A percentile compares a stretch with the other conserved stretches of the same genome.
phyloP scores from a whole-genome alignment of 441 rosid genomes.

The Mallotus japonicus region DNA sequence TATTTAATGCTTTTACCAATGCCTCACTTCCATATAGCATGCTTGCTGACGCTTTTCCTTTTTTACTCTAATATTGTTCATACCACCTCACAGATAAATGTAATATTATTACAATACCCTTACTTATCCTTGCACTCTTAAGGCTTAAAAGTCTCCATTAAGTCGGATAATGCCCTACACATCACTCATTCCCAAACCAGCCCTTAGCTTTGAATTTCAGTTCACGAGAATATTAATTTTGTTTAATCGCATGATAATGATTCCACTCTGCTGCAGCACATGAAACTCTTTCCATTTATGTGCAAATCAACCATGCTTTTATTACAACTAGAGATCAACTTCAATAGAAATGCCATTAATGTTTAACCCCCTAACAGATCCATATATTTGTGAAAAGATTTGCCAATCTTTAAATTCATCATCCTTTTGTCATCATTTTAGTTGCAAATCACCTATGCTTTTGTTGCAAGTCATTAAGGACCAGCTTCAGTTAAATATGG shows the following conservation, averaged over 20 bases:
- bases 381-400: no score
- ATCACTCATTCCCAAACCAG: background rate
- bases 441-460: no score
- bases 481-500: background rate
- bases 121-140: background rate
- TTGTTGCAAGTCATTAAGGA: no score
- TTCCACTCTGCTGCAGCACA: no score
- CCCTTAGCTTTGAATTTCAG: background rate
- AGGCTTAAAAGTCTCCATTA: background rate
- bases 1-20: background rate
- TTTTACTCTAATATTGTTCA: background rate
- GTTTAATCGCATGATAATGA: no score
- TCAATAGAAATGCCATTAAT: background rate
- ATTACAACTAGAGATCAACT: background rate
- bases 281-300: background rate
- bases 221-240: no score
- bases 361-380: background rate
- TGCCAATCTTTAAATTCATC: no score
- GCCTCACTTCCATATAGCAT: background rate
- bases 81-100: no score
- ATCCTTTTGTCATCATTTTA: no score
- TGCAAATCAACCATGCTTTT: background rate
- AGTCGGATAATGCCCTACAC: background rate
- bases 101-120: no score
- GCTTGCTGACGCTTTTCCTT: background rate